Evolutionary conservation across 768 basidiomycete species (phyloP).

Genomic region (Pleurotus citrinopileatus): DNA sequence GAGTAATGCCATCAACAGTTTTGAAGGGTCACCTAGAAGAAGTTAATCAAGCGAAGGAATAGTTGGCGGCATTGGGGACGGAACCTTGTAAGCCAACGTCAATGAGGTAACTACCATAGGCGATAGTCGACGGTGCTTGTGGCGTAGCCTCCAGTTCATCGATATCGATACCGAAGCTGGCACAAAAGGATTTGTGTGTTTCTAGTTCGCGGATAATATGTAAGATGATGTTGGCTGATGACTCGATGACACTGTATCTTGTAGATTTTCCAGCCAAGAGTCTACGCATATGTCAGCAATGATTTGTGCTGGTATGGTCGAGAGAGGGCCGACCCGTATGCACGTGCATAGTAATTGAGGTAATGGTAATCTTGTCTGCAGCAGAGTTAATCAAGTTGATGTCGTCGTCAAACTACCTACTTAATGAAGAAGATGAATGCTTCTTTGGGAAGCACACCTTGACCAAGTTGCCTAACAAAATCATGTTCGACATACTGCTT

Average conservation of each 20-base stretch:
- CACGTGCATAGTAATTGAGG: constrained; percentile 80
- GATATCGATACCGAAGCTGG: constrained; percentile 60
- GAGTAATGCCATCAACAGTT: constrained; percentile 75
- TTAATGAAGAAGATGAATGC: constrained; percentile 84
- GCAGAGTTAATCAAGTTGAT: not conserved
- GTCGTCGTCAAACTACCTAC: constrained; percentile 34
- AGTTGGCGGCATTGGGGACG: constrained; percentile 8
- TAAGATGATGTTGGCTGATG: constrained; percentile 61
- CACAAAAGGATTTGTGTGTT: constrained; percentile 73
- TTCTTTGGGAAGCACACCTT: constrained; percentile 62
- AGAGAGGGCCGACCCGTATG: constrained; percentile 54
- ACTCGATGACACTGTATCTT: constrained; percentile 56
- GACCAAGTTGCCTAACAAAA: constrained; percentile 75
- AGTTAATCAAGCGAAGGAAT: not conserved
- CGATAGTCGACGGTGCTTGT: constrained; percentile 72
- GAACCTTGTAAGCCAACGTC: constrained; percentile 74
- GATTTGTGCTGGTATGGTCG: too few species aligned
- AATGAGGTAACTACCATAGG: constrained; percentile 85
- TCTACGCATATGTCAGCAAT: too few species aligned
- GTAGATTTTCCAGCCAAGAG: constrained; percentile 78
- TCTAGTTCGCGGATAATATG: constrained; percentile 65
- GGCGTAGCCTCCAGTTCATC: constrained; percentile 58
- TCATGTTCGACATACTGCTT: constrained; percentile 78
- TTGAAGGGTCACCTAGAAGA: constrained; percentile 61
- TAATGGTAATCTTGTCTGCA: constrained; percentile 79